These are phyloP conservation scores for Aristolochia contorta DNA, from an alignment of 164 flowering plant species.

Conservation along the genomic window DNA sequence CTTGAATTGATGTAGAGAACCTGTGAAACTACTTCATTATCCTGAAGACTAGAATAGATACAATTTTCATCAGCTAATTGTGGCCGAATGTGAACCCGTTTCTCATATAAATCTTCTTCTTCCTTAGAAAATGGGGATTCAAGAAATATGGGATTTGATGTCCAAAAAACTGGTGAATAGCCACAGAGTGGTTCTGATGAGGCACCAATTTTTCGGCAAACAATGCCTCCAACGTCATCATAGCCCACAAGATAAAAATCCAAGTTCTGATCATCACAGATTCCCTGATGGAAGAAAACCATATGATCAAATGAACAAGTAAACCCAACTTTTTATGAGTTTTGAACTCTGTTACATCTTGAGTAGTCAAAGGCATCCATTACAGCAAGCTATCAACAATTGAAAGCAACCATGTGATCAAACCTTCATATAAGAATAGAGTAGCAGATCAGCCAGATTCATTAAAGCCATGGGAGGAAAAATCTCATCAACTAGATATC, in stretches of 20 bases:
- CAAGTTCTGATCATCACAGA: constrained; percentile 57
- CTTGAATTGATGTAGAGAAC: constrained; percentile 62
- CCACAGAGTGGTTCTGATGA: constrained; percentile 33
- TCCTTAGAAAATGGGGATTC: constrained; percentile 62
- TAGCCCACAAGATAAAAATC: constrained; percentile 69
- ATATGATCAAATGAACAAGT: neutral
- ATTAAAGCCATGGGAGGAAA: too few relatives aligned
- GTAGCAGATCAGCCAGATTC: too few relatives aligned
- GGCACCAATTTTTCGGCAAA: constrained; percentile 65
- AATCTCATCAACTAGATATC: too few relatives aligned
- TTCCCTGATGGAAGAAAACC: constrained; percentile 46
- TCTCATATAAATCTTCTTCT: constrained; percentile 48
- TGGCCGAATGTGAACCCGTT: constrained; percentile 53
- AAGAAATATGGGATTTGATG: constrained; percentile 42
- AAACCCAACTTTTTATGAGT: neutral
- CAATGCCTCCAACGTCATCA: constrained; percentile 74
- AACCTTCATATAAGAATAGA: too few relatives aligned
- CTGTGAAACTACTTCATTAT: constrained; percentile 39
- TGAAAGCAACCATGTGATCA: too few relatives aligned
- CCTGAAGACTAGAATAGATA: constrained; percentile 7
- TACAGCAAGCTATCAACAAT: too few relatives aligned
- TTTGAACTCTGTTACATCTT: too few relatives aligned
- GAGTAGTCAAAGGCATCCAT: too few relatives aligned
- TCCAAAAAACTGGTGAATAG: constrained; percentile 71
- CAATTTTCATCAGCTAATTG: constrained; percentile 8